Conservation (phyloP, 2,329 filamentous ascomycete genomes). For the Cladophialophora bantiana region DNA sequence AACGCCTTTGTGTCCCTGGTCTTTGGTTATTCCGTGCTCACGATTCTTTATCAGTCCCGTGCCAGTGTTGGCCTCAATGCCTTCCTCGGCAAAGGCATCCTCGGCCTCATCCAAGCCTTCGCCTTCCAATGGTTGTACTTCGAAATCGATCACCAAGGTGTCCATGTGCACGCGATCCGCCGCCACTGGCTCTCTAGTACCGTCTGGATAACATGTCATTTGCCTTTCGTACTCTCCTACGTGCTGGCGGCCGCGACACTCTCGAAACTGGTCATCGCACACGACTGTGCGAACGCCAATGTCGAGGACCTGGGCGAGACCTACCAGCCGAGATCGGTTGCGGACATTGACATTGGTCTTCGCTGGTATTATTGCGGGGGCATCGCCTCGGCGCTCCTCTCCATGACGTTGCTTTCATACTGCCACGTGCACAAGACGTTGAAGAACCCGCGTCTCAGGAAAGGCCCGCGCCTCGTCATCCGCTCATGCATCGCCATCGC, state of each 20-base stretch:
- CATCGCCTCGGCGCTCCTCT: slow-evolving; percentile 8
- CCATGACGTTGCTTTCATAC: slow-evolving; percentile 14
- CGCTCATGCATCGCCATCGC: slow-evolving; percentile 9
- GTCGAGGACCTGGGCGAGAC: slow-evolving; percentile 13
- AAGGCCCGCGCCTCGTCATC: slow-evolving; percentile 14
- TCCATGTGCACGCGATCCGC: slow-evolving; percentile 18
- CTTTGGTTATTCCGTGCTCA: slow-evolving; percentile 17
- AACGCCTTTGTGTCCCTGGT: slow-evolving; percentile 21
- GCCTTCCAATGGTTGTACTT: slow-evolving; percentile 21
- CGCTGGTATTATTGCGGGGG: slow-evolving; percentile 18
- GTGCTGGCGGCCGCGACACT: slow-evolving; percentile 12
- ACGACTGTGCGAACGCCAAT: slow-evolving; percentile 21
- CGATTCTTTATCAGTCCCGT: slow-evolving; percentile 15
- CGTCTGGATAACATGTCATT: slow-evolving; percentile 20
- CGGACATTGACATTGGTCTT: slow-evolving; percentile 11
- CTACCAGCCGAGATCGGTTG: slow-evolving; percentile 10
- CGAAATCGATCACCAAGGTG: slow-evolving; percentile 17
- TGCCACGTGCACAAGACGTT: slow-evolving; percentile 21
- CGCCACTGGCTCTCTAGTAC: slow-evolving; percentile 21
- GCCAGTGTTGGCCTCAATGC: slow-evolving; percentile 14
- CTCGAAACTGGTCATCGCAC: slow-evolving; percentile 17
- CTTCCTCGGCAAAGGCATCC: slow-evolving; percentile 18
- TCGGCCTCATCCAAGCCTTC: slow-evolving; percentile 16
- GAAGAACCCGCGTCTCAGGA: slow-evolving; percentile 14
- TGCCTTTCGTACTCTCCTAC: slow-evolving; percentile 21